Percentiles rank a stretch among this genome's conserved stretches.
phyloP scores from a whole-genome alignment of 2,329 filamentous ascomycete genomes.

The Ophiostoma sp. region DNA sequence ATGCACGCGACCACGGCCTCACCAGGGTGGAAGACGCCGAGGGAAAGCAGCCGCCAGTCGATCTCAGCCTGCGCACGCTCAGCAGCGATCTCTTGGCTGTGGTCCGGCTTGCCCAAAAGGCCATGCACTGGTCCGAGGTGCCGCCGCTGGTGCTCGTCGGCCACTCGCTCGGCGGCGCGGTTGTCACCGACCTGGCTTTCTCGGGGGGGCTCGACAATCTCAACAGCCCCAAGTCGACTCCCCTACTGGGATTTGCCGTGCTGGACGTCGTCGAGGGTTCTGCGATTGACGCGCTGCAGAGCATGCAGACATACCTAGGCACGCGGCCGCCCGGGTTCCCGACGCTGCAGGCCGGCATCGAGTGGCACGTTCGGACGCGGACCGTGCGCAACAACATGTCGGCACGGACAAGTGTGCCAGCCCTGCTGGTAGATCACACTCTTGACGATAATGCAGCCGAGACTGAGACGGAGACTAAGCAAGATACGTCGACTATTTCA shows the following conservation, averaged over 20 bases:
- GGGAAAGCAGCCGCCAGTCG: conserved; percentile 37
- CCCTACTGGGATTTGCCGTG: conserved; percentile 71
- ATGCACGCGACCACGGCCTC: conserved; percentile 81
- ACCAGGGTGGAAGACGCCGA: conserved; percentile 39
- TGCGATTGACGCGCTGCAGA: conserved; percentile 87
- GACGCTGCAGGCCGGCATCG: conserved; percentile 73
- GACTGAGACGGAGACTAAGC: conserved; percentile 8
- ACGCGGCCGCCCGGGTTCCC: conserved; percentile 73
- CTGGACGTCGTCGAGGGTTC: conserved; percentile 94
- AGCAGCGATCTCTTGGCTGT: conserved; percentile 66
- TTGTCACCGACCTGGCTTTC: conserved; percentile 77
- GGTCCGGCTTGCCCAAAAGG: conserved; percentile 58
- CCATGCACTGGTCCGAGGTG: conserved; percentile 67
- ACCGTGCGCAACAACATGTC: conserved; percentile 79
- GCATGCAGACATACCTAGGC: conserved; percentile 87
- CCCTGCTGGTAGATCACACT: conserved; percentile 56
- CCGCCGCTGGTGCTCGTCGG: conserved; percentile 79
- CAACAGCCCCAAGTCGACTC: not conserved
- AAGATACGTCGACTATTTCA: not conserved
- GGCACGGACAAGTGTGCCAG: conserved; percentile 83
- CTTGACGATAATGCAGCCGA: conserved; percentile 47
- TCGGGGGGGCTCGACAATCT: conserved; percentile 47
- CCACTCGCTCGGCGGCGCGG: conserved; percentile 87
- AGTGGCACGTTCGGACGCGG: conserved; percentile 87
- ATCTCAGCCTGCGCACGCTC: conserved; percentile 69